Conservation (phyloP, 768 basidiomycete species). For the Butyriboletus loyo region DNA sequence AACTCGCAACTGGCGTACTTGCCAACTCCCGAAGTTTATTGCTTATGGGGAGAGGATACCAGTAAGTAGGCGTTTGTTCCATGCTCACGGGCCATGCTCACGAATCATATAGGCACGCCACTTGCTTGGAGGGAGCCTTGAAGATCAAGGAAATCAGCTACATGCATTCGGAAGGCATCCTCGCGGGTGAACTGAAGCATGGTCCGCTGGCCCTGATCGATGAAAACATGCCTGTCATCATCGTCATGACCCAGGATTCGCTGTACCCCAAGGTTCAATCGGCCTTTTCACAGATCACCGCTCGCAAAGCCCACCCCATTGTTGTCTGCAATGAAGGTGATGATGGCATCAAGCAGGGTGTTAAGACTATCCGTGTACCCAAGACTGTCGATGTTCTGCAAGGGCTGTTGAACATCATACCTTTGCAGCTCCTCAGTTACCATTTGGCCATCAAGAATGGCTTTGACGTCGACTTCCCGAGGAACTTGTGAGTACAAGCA, state of each 20-base stretch:
- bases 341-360: conserved; percentile 64
- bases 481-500: conserved; percentile 71
- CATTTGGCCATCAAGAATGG: conserved; percentile 95
- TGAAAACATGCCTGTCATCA: conserved; percentile 98
- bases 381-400: conserved; percentile 93
- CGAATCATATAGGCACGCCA: conserved; percentile 63
- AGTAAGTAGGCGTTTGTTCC: conserved; percentile 47
- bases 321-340: conserved; percentile 96
- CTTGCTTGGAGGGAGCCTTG: conserved; percentile 95
- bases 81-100: not conserved
- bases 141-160: conserved; percentile 99
- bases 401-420: conserved; percentile 94
- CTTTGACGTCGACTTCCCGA: conserved; percentile 97
- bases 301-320: conserved; percentile 93
- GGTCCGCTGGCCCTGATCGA: conserved; percentile 97
- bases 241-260: conserved; percentile 99
- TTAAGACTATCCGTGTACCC: conserved; percentile 91
- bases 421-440: conserved; percentile 92
- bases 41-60: conserved; percentile 97
- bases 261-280: conserved; percentile 98
- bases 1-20: conserved; percentile 76
- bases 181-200: conserved; percentile 98
- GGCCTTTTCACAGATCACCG: conserved; percentile 95
- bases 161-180: conserved; percentile 63
- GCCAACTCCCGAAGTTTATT: conserved; percentile 82